Conservation (phyloP, 257 asterid species). For the Rauvolfia tetraphylla region DNA sequence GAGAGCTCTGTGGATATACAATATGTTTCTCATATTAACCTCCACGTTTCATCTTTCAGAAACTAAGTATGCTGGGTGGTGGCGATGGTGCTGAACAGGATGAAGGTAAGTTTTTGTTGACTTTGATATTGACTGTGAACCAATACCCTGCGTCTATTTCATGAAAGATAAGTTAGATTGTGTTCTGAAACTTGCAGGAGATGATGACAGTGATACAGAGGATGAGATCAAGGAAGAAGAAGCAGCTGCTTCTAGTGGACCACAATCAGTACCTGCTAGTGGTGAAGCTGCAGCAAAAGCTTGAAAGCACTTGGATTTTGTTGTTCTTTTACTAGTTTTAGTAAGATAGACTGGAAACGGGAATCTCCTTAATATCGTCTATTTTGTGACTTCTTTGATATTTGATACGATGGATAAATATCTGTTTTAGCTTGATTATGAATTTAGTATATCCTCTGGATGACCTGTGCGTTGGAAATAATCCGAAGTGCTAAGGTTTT, state of each 20-base stretch:
- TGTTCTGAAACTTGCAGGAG: slow-evolving; percentile 11
- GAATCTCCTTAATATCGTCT: background rate
- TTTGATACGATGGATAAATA: background rate
- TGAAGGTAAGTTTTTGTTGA: slow-evolving; percentile 19
- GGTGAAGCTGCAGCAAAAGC: slow-evolving; percentile 11
- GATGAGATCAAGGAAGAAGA: slow-evolving; percentile 16
- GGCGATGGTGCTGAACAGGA: slow-evolving; percentile 13
- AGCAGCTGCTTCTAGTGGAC: background rate
- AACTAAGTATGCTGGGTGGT: slow-evolving; percentile 19
- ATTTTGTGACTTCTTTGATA: background rate
- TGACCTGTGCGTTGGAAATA: background rate
- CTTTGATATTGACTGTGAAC: too few relatives aligned
- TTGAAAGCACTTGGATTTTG: background rate
- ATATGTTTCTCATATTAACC: background rate
- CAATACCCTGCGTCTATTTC: background rate
- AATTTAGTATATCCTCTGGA: background rate
- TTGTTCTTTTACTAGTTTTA: background rate
- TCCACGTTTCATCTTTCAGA: background rate
- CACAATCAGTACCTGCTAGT: background rate
- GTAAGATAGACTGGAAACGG: background rate
- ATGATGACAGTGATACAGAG: slow-evolving; percentile 25
- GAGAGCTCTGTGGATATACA: background rate
- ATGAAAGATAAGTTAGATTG: background rate
- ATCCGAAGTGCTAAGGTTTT: too few relatives aligned
- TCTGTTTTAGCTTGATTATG: background rate